Percentiles rank a stretch among this genome's conserved stretches.
phyloP scores from a whole-genome alignment of 2,329 filamentous ascomycete genomes.

The Rhinocladiella mackenziei region DNA sequence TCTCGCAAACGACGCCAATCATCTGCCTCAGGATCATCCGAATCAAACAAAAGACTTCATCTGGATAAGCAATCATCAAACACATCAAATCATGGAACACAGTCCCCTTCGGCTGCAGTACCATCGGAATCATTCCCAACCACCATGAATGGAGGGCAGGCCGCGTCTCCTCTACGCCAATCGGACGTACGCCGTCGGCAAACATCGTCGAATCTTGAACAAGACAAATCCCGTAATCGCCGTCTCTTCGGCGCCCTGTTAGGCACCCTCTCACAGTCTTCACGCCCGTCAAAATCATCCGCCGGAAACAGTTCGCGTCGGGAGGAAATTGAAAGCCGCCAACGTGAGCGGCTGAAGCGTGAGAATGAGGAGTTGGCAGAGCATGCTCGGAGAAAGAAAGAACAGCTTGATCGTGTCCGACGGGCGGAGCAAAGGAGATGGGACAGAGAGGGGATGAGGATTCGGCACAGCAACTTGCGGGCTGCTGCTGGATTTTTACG shows the following conservation, averaged over 20 bases:
- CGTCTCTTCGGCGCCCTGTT: constrained; percentile 80
- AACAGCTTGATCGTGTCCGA: constrained; percentile 58
- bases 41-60: constrained; percentile 22
- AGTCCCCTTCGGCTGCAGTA: constrained; percentile 40
- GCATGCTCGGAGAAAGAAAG: constrained; percentile 61
- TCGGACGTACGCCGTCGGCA: constrained; percentile 9
- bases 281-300: constrained; percentile 34
- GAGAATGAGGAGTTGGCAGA: constrained; percentile 69
- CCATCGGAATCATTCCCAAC: too few relatives aligned
- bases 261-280: constrained; percentile 67
- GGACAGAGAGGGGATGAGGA: constrained; percentile 57
- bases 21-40: constrained; percentile 14
- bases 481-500: constrained; percentile 67
- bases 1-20: constrained; percentile 25
- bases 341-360: constrained; percentile 68
- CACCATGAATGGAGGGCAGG: constrained; percentile 1
- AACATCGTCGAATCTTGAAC: constrained; percentile 44
- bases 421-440: constrained; percentile 68
- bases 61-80: constrained; percentile 8
- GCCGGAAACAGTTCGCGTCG: constrained; percentile 61
- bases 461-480: constrained; percentile 68
- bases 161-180: constrained; percentile 18
- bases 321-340: constrained; percentile 75
- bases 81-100: constrained; percentile 45
- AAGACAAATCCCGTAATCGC: constrained; percentile 80